Evolutionary conservation across 1,284 basidiomycete genomes (phyloP), one percentile per base, ranked within the genome.

Genomic region (Albatrellus sp.): DNA sequence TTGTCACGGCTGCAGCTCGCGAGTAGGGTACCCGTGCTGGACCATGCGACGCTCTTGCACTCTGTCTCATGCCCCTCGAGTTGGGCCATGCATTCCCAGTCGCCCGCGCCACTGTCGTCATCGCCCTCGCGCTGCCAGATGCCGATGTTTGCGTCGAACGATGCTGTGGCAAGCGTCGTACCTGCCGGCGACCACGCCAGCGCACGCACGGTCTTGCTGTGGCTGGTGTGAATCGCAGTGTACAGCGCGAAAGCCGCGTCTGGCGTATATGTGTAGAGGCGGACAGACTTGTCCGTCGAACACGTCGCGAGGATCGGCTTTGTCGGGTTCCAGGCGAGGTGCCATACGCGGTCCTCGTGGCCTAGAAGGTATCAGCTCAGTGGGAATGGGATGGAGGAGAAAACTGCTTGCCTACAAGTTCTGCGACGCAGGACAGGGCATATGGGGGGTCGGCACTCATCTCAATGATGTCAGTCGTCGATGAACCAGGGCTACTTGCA

Each of bases 61-160:
- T 99, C 96, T 42, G 85, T 93, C 61, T 98, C 96, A 59, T 98
- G 96, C 0, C 96, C 96, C 59, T 98, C 93, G 30, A 98, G 64
- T 37, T 88, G 76, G 42, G 81, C 83, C 46, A 85, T 75, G 59
- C 91, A 93, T 55, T 94, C 90, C 87, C 90, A 88, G 49, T 84
- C 80, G 3, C 71, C 69, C 9, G 50, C 47, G 1, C 60, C 64
- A 7, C 57, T 60, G 1, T 60, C 65, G 7, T 60, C 65, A 10
- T 64, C 58, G 42, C 52, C 67, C 53, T 68, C 72, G 55, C 79
- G 78, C 55, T 92, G 89, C 92, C 93, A 98, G 36, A 98, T 73
- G 0, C 83, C 88, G 19, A 98, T 84, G 43, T 90, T 91, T 1
- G 90, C 77, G 57, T 99, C 96, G 55, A 99, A 99, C 1, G 90